phyloP scores from a whole-genome alignment of 495 filamentous ascomycete species.

The Penicillium cosmopolitanum region DNA sequence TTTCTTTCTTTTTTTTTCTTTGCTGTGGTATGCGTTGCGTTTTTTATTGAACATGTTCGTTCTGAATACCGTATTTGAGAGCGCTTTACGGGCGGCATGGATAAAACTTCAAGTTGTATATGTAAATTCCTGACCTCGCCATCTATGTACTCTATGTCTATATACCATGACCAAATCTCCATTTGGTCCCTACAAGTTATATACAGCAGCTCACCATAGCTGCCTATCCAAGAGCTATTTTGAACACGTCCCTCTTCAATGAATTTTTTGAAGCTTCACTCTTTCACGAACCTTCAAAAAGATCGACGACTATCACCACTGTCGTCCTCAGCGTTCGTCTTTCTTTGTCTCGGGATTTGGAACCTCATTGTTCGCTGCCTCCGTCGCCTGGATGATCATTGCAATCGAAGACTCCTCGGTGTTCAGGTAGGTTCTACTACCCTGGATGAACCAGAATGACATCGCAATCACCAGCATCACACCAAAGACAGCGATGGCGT shows the following conservation, averaged over 20 bases:
- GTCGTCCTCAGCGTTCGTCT: conserved; percentile 1
- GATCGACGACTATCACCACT: not conserved
- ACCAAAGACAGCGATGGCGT: conserved; percentile 51
- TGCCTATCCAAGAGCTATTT: not conserved
- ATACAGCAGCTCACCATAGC: not conserved
- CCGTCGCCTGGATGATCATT: conserved; percentile 41
- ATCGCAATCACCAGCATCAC: conserved; percentile 50
- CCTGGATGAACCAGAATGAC: conserved; percentile 46
- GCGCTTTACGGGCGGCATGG: too few species aligned
- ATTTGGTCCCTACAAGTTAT: not conserved
- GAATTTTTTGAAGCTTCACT: not conserved
- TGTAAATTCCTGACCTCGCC: not conserved
- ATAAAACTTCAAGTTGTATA: not conserved
- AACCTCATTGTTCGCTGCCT: conserved; percentile 29
- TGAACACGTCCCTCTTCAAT: not conserved
- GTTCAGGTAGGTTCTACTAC: conserved; percentile 38
- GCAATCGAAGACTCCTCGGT: conserved; percentile 39
- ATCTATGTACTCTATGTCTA: conserved; percentile 10
- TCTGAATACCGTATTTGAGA: too few species aligned
- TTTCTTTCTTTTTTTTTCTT: too few species aligned
- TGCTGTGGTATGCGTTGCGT: too few species aligned
- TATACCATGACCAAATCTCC: not conserved
- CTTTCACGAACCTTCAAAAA: not conserved
- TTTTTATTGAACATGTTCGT: too few species aligned
- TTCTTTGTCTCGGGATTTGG: conserved; percentile 19